These are phyloP conservation scores for Aspergillus hortae DNA, from an alignment of 2,329 filamentous ascomycete species.

Conservation along the genomic window DNA sequence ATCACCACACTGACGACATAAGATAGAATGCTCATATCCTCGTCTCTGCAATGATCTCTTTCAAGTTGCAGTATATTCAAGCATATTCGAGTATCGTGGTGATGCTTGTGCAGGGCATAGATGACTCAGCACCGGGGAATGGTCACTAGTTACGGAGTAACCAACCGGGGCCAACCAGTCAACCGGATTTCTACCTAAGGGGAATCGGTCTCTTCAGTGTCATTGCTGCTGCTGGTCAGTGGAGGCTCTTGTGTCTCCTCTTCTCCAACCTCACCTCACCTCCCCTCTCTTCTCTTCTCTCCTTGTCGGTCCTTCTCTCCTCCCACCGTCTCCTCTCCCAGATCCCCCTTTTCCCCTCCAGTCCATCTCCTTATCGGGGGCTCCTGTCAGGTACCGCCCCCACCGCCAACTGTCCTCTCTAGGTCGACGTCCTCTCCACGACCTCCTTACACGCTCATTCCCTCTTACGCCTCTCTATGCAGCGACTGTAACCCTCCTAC, in stretches of 20 bases:
- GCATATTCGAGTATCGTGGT: too few relatives aligned
- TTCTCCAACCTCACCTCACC: neutral
- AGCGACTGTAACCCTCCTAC: constrained; percentile 16
- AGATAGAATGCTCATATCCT: too few relatives aligned
- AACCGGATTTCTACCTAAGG: neutral
- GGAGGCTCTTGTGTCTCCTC: constrained; percentile 7
- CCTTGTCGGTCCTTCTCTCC: neutral
- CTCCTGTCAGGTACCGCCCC: constrained; percentile 15
- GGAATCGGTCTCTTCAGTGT: neutral
- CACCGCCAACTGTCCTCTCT: constrained; percentile 22
- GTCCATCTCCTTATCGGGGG: constrained; percentile 1
- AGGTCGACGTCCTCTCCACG: constrained; percentile 3
- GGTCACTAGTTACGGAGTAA: too few relatives aligned
- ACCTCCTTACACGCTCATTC: neutral
- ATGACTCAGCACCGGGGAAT: neutral
- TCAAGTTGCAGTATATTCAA: too few relatives aligned
- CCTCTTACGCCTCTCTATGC: constrained; percentile 17
- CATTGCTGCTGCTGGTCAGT: constrained; percentile 9
- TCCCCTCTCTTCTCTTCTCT: neutral
- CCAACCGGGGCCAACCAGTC: neutral
- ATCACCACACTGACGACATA: too few relatives aligned
- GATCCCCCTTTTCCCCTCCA: neutral
- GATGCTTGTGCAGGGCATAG: neutral
- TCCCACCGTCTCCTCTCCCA: constrained; percentile 1
- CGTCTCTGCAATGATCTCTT: too few relatives aligned